Base-by-base conservation (phyloP, 1,139 yeast species). In the Meyerozyma smithsonii region DNA sequence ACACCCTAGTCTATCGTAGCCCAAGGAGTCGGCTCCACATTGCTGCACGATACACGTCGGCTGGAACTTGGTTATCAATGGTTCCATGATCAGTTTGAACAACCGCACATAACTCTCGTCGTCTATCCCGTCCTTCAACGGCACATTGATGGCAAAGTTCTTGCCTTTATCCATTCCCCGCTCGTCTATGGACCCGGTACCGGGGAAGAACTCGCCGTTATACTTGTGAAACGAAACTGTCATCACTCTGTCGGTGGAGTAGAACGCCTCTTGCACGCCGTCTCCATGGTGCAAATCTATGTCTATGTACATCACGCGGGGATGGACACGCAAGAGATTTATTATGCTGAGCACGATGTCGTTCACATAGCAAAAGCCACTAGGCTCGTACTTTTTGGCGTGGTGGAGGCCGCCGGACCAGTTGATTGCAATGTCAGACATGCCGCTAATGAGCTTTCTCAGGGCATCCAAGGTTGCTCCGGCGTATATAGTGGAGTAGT, bases 331-430 rank as follows among this genome's bases (percentile, higher is more conserved):
- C 48, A 92, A 69, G 42, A 92, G 64, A 53, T 90, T 87, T 41
- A 92, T 64, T 28, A 90, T 87, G 26, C 95, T 88, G 43, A 92
- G 66, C 1, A 90, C 98, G 50, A 92, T 92, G 61, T 92, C 98
- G 60, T 92, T 92, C 38, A 89, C 86, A 56, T 90, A 92, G 59
- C 98, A 92, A 55, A 92, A 92, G 16, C 98, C 98, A 32, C 90
- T 80, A 3, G 97, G 96, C 55, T 87, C 96, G 42, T 78, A 82
- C 60, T 92, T 92, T 56, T 92, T 92, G 6, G 98, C 97, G 59
- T 92, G 98, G 61, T 92, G 98, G 36, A 92, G 69, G 1, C 98
- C 98, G 35, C 98, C 98, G 12, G 95, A 84, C 92, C 96, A 92
- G 61, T 92, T 92, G 50, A 92, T 88, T 26, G 98, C 98, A 42